phyloP scores from a whole-genome alignment of 176 grass and related monocot genomes.

The Rhynchospora pubera region DNA sequence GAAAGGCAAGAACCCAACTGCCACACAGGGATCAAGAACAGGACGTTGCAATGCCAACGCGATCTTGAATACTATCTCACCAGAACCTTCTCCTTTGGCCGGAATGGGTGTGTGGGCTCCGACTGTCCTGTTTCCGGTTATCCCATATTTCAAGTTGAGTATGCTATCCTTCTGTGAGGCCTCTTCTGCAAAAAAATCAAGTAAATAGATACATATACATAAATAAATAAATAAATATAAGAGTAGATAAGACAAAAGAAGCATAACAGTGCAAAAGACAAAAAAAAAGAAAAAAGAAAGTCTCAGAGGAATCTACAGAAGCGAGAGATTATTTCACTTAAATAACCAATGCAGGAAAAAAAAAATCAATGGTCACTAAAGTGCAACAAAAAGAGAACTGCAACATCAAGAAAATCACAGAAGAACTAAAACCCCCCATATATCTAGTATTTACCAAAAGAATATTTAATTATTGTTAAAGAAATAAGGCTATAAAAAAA shows the following conservation, averaged over 20 bases:
- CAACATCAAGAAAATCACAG: background rate
- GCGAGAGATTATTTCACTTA: background rate
- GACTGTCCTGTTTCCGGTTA: slow-evolving; percentile 69
- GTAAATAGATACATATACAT: no score
- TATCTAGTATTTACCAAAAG: background rate
- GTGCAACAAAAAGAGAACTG: background rate
- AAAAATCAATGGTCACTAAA: background rate
- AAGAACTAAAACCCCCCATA: background rate
- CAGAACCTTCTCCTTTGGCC: slow-evolving; percentile 28
- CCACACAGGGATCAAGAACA: slow-evolving; percentile 83
- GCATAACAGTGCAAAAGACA: slow-evolving; percentile 1
- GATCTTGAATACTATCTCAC: slow-evolving; percentile 60
- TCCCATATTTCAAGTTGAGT: slow-evolving; percentile 74
- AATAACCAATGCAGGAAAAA: background rate
- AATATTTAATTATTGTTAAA: background rate
- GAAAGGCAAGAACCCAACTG: slow-evolving; percentile 97
- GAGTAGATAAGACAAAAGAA: background rate
- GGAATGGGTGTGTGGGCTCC: slow-evolving; percentile 72
- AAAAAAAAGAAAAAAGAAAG: background rate
- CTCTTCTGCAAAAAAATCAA: slow-evolving; percentile 46
- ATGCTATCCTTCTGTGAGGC: slow-evolving; percentile 50
- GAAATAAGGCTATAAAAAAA: background rate
- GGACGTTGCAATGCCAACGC: slow-evolving; percentile 67
- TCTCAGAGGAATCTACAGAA: background rate
- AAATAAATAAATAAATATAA: background rate